Base-by-base conservation (phyloP, 495 filamentous ascomycete species). In the Hypoxylon lenormandii region DNA sequence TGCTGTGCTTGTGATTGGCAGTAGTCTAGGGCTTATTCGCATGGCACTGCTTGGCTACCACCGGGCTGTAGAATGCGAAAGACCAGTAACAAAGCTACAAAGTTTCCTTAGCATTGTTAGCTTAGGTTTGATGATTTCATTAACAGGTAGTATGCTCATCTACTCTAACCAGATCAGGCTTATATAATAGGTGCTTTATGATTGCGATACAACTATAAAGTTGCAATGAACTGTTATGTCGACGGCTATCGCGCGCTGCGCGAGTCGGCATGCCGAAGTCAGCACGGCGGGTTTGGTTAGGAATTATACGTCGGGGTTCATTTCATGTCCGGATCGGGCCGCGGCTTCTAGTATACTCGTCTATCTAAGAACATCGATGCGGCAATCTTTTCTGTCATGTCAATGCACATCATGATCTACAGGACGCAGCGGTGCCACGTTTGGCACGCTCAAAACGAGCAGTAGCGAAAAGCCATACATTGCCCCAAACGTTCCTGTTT, bases 391-490 rank as follows among this genome's bases (percentile, higher is more conserved):
- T 38, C 57, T 56, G 58, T 67, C 51, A 66, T 71, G 68, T 58
- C 42, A 67, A 72, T 72, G 69, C 69, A 67, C 55, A 68, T 69
- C 54, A 64, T 72, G 69, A 72, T 64, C 64, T 71, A 72, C 69
- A 69, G 19, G 50, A 64, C 53, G 59, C 59, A 69, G 69, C 69
- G 36, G 69, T 72, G 58, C 48, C 69, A 72, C 69, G 69, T 72
- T 72, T 54, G 54, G 69, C 64, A 68, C 64, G 52, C 53, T 64
- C 43, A 63, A 50, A 56, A 53, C 50, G 23, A 72, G 42, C 54
- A 60, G 53, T 56, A 56, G 53, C 60, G 57, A 47, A 40, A 66
- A 58, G 57, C 52, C 62, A 62, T 66, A 52, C 57, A 55, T 54
- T 53, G 51, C 68, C 62, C 43, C 66, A 66, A 71, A 4, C 40